Percentiles rank a stretch among this genome's conserved stretches.
Evolutionary conservation across 23 red algal species (phyloP).

Genomic region (Chondrus crispus): DNA sequence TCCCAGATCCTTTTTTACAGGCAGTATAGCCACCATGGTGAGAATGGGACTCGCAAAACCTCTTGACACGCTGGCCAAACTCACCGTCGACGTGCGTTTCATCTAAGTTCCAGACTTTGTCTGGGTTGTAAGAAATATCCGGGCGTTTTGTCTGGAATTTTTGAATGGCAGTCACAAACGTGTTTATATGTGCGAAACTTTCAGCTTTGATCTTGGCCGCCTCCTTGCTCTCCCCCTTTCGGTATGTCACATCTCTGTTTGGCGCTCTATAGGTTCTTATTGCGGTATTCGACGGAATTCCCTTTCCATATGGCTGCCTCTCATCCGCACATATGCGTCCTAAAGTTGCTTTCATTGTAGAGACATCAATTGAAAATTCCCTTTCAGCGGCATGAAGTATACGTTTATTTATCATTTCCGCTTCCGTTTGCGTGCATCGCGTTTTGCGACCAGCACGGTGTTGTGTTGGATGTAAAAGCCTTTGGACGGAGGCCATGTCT

Average conservation of each 20-base stretch:
- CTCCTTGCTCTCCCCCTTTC: neutral
- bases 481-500: neutral
- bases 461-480: neutral
- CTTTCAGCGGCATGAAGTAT: neutral
- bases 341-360: neutral
- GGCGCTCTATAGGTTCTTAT: neutral
- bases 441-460: neutral
- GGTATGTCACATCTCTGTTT: neutral
- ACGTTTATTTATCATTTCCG: neutral
- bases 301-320: neutral
- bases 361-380: neutral
- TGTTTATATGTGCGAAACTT: neutral
- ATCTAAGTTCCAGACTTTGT: constrained; percentile 11
- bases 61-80: neutral
- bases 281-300: neutral
- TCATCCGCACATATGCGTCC: neutral
- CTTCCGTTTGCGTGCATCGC: neutral
- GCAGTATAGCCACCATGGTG: neutral
- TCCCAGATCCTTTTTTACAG: neutral
- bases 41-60: neutral
- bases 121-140: neutral
- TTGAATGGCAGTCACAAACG: neutral
- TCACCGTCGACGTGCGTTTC: neutral
- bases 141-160: neutral
- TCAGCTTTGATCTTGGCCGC: neutral